Base-by-base conservation (phyloP, 2,329 filamentous ascomycete genomes). In the Talaromyces sp. region DNA sequence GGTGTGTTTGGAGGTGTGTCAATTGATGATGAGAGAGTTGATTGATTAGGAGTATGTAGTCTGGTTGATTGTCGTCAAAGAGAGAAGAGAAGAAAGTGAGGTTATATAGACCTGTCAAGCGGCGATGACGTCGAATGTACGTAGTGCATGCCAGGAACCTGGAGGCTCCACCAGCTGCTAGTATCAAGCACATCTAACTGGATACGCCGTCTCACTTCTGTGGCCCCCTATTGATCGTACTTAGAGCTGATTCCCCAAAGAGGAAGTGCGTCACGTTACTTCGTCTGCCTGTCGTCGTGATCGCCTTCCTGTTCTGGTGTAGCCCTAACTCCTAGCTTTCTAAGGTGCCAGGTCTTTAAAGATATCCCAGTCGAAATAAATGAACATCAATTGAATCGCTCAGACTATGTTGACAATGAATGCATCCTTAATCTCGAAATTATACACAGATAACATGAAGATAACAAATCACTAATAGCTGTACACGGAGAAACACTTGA, bases 61-160 rank as follows among this genome's bases (percentile, higher is more conserved):
- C n/a, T n/a, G 3, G 2, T 40, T 43, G n/a, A 31, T 22, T n/a
- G 19, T n/a, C n/a, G n/a, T n/a, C n/a, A n/a, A 19, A 8, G 19
- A 31, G 19, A n/a, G 15, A 25, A 38, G 17, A 8, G 1, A 13
- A 4, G 15, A 13, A 53, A 43, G 22, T 65, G 47, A 53, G 45
- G 22, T 49, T 51, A 54, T 51, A 63, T 43, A 34, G 25, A 22
- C 8, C 49, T 25, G 45, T 56, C 53, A 22, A 19, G 11, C 6
- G 43, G 51, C 47, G 51, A 65, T 65, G 64, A 65, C 64, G 64
- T 65, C 58, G 64, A 17, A 58, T 31, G 4, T 65, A 65, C 64
- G 64, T 65, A 64, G 34, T 43, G 36, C 36, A 59, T 22, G 10
- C 15, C 36, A 45, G 56, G 56, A 31, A 45, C 56, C 56, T 27